Conservation (phyloP, 2,329 filamentous ascomycete species). For the Cytospora piceae region DNA sequence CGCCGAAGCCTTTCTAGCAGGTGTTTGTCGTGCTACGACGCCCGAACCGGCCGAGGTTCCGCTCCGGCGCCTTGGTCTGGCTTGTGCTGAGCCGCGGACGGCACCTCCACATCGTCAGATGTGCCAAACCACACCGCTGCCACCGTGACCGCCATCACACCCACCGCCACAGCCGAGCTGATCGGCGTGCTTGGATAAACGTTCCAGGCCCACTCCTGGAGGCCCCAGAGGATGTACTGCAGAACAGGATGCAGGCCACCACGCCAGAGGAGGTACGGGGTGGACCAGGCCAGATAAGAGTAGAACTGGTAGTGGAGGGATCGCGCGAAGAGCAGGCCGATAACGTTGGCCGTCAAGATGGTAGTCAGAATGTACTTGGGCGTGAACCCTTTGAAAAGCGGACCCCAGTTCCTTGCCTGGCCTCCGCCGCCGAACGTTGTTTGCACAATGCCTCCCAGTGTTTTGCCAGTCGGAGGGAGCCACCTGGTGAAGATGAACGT, state of each 20-base stretch:
- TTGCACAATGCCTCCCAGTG: slow-evolving; percentile 56
- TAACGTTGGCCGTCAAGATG: slow-evolving; percentile 73
- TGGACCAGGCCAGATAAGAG: slow-evolving; percentile 86
- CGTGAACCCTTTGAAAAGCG: slow-evolving; percentile 40
- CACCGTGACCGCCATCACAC: slow-evolving; percentile 69
- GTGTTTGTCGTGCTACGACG: slow-evolving; percentile 25
- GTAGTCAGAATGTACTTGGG: slow-evolving; percentile 76
- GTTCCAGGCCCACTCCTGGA: slow-evolving; percentile 94
- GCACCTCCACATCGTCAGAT: slow-evolving; percentile 41
- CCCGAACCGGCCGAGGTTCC: not conserved
- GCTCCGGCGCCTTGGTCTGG: not conserved
- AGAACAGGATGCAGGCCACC: slow-evolving; percentile 69
- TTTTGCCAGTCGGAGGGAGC: slow-evolving; percentile 68
- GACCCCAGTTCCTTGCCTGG: slow-evolving; percentile 37
- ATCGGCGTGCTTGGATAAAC: slow-evolving; percentile 76
- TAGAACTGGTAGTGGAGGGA: slow-evolving; percentile 97
- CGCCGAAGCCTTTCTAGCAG: slow-evolving; percentile 20
- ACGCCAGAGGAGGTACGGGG: slow-evolving; percentile 85
- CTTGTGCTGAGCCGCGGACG: not conserved
- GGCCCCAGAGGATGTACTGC: slow-evolving; percentile 71
- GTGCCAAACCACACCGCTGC: slow-evolving; percentile 63
- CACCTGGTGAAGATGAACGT: slow-evolving; percentile 71
- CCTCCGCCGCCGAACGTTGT: slow-evolving; percentile 48
- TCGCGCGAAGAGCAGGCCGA: slow-evolving; percentile 84
- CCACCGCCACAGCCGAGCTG: slow-evolving; percentile 68